Base-by-base conservation (phyloP, 768 basidiomycete genomes). In the Termitomyces sp. region DNA sequence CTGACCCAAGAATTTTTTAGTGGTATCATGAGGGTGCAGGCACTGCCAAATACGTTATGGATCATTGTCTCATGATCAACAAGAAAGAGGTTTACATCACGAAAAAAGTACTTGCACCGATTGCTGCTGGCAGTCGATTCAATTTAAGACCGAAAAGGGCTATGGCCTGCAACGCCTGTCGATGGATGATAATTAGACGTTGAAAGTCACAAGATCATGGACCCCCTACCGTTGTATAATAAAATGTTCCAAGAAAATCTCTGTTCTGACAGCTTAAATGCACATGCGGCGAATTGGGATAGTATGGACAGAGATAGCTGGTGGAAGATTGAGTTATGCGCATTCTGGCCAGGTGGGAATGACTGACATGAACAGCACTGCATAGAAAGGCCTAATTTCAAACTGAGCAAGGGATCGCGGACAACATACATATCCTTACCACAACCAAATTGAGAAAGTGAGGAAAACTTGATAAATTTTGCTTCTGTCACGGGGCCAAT, bases 141-240 rank as follows among this genome's bases (percentile, higher is more conserved):
- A 87, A 67, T 64, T 83, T 82, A 56, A 91, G 68, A 22, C 88
- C 88, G 62, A 91, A 91, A 12, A 91, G 70, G 1, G 82, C 86
- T 45, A 90, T 83, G 1, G 85, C 86, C 72, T 85, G 85, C 6
- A 87, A 67, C 3, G 77, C 79, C 72, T 77, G 54, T 2, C 33
- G 20, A 33, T 34, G 7, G 3, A 28, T 31, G 24, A 20, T 13
- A 26, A 55, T 57, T 3, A 50, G 45, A 50, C 45, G 16, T 64
- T 52, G 28, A 52, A 34, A 36, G 45, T 6, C 29, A 26, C 55
- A 41, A 50, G 22, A 20, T 34, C 6, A 34, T 28, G 15, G 15
- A 18, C 50, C 62, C 69, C n/a, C 36, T 29, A 78, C 77, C 56
- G 75, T 76, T 20, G 76, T 72, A 67, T 79, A 83, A 62, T 81